Evolutionary conservation across 1,139 yeast species (phyloP), one percentile per base, ranked within the genome.

Genomic region (Candida dubliniensis): DNA sequence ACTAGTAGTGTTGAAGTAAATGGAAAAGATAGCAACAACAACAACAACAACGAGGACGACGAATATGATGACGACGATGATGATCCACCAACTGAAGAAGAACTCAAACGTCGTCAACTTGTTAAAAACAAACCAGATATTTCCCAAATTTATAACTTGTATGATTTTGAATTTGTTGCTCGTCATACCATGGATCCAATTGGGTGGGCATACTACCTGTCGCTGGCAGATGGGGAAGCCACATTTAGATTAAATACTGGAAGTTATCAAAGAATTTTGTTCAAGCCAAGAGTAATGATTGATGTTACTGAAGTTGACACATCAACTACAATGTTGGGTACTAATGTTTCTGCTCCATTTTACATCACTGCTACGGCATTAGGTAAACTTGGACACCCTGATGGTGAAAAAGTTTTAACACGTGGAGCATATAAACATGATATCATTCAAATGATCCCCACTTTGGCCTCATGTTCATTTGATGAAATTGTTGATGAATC

Each of bases 151-250:
- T 83, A 81, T 64, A 88, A 87, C 57, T 58, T 86, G 50, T 78
- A 79, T 50, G 96, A 88, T 61, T 90, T 91, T 58, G 98, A 91
- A 63, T 78, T 78, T 55, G 82, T 91, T 38, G 97, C 98, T 1
- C 76, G 90, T 43, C 79, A 82, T 51, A 61, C 67, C 8, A 63
- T 91, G 76, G 79, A 87, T 35, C 82, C 81, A 50, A 78, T 82
- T 12, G 96, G 95, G 0, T 87, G 96, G 93, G 93, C 91, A 10
- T 91, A 91, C 65, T 91, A 89, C 61, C 84, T 95, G 2, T 84
- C 95, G 32, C 98, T 95, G 8, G 78, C 95, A 36, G 97, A 91
- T 62, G 98, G 91, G 63, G 98, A 91, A 67, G 81, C 91, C 53
- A 79, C 96, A 2, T 64, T 88, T 60, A 76, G 98, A 52, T 96